Base-by-base conservation (phyloP, 257 asterid species). In the Jacaranda mimosifolia region DNA sequence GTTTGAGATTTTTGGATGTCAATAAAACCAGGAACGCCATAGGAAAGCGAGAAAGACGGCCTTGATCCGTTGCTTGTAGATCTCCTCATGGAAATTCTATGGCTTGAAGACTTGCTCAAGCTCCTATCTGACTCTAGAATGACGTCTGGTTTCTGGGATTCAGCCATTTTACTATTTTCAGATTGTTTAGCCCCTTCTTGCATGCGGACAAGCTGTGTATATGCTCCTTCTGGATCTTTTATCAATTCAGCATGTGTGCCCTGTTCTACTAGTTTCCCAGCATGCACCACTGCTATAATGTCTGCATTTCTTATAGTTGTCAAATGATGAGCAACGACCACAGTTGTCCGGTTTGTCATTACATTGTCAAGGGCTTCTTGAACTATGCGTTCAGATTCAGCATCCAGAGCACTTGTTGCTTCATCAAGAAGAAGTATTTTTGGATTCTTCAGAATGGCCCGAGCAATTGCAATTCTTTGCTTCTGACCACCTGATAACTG, bases 321-420 rank as follows among this genome's bases (percentile, higher is more conserved):
- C 75, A 93, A 73, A 39, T 96, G 95, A 80, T 93, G 98, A 3
- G 98, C 98, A 53, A 93, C 97, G 18, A 93, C 93, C 48, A 93
- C 85, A 0, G 98, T 93, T 6, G 97, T 93, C 74, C 96, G 74
- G 68, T 91, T 73, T 17, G 83, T 46, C 96, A 89, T 93, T 7
- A 90, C 89, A 64, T 86, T 91, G 55, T 93, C 98, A 8, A 93
- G 92, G 42, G 98, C 98, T 18, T 86, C 88, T 77, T 93, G 98
- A 55, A 93, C 98, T 57, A 87, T 19, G 6, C 88, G 82, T 62
- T 93, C 98, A 0, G 97, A 93, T 72, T 89, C 98, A 0, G 89
- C 88, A 82, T 93, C 98, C 62, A 93, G 76, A 52, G 98, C 98
- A 62, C 98, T 93, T 13, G 98, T 92, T 5, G 98, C 98, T 87